Conservation (phyloP, 2,329 filamentous ascomycete genomes). For the Coniochaeta prunicola region DNA sequence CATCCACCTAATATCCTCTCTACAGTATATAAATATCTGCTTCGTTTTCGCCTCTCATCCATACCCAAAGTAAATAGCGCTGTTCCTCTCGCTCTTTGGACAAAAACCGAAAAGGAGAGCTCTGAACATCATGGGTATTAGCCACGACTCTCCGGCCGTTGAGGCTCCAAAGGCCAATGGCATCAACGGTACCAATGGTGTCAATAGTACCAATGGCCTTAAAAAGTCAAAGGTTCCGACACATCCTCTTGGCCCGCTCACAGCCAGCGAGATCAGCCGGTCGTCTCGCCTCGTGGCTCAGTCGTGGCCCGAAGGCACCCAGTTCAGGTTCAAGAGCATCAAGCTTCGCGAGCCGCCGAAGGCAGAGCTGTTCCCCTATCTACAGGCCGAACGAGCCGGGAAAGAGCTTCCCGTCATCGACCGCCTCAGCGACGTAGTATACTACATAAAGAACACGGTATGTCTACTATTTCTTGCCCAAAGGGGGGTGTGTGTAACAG, state of each 20-base stretch:
- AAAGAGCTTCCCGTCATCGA: conserved; percentile 31
- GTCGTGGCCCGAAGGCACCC: conserved; percentile 46
- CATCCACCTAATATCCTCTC: neutral
- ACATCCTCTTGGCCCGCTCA: conserved; percentile 55
- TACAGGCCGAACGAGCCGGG: conserved; percentile 39
- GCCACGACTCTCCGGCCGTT: neutral
- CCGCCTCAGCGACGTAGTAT: conserved; percentile 46
- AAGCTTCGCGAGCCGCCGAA: conserved; percentile 54
- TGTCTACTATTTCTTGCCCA: too few species aligned
- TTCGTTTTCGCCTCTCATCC: neutral
- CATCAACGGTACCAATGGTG: neutral
- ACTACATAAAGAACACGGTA: conserved; percentile 54
- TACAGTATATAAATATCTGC: neutral
- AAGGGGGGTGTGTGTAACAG: too few species aligned
- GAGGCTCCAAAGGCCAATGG: neutral
- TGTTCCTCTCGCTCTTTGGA: neutral
- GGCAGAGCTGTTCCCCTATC: conserved; percentile 39
- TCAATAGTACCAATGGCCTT: neutral
- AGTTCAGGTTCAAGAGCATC: conserved; percentile 55
- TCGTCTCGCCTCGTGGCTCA: conserved; percentile 40
- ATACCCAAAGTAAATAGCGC: neutral
- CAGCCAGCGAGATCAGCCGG: conserved; percentile 46
- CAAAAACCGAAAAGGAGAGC: neutral
- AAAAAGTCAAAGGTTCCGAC: conserved; percentile 4
- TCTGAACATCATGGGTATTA: neutral